Percentiles rank a stretch among this genome's conserved stretches.
These are phyloP conservation scores for Penicillium manginii DNA, from an alignment of 495 filamentous ascomycete genomes.

Conservation along the genomic window DNA sequence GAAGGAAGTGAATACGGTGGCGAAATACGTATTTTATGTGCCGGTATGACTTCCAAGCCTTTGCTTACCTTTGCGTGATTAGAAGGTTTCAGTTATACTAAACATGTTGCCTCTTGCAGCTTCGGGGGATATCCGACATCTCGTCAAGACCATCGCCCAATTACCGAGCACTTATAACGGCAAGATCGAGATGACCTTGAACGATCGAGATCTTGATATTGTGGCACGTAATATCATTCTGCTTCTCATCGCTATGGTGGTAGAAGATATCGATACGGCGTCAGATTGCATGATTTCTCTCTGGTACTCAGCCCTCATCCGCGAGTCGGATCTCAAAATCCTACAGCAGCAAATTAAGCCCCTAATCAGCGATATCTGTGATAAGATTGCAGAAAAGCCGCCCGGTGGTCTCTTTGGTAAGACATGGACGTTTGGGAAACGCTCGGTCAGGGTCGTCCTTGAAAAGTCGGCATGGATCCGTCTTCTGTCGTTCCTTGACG, in stretches of 20 bases:
- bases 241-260: slow-evolving; percentile 38
- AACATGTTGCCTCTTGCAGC: no score
- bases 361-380: slow-evolving; percentile 31
- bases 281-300: slow-evolving; percentile 37
- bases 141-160: slow-evolving; percentile 40
- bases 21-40: slow-evolving; percentile 41
- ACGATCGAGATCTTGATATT: slow-evolving; percentile 47
- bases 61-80: neutral
- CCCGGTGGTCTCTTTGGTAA: neutral
- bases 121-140: slow-evolving; percentile 51
- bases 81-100: no score
- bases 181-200: slow-evolving; percentile 34
- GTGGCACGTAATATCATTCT: slow-evolving; percentile 51
- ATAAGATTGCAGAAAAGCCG: slow-evolving; percentile 5
- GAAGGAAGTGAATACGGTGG: slow-evolving; percentile 39
- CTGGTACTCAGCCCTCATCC: slow-evolving; percentile 42
- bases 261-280: slow-evolving; percentile 17
- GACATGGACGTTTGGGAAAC: slow-evolving; percentile 18
- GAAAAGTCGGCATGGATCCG: slow-evolving; percentile 8
- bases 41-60: slow-evolving; percentile 30
- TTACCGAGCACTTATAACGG: slow-evolving; percentile 34
- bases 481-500: neutral
- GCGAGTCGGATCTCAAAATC: slow-evolving; percentile 16
- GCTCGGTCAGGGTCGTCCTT: slow-evolving; percentile 16
- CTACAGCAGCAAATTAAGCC: slow-evolving; percentile 24